A percentile compares a stretch with the other conserved stretches of the same genome.
phyloP scores from a whole-genome alignment of 371 early-diverging fungal genomes.

The Smittium mucronatum region DNA sequence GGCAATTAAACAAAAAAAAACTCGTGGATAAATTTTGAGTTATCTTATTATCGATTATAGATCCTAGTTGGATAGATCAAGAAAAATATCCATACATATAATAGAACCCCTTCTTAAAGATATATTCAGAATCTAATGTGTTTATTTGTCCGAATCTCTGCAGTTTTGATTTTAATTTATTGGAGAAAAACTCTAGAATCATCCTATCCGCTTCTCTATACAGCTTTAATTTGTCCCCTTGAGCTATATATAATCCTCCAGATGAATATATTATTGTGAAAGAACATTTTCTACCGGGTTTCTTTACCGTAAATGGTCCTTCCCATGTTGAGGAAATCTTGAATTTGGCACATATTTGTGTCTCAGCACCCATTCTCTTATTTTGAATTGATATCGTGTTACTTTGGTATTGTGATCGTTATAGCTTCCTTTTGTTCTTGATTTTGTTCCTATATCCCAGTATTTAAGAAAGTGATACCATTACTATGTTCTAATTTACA shows the following conservation, averaged over 20 bases:
- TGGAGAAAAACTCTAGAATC: background rate
- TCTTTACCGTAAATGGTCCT: slow-evolving; percentile 1
- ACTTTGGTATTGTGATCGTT: background rate
- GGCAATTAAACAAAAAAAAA: background rate
- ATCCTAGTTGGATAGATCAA: background rate
- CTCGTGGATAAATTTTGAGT: background rate
- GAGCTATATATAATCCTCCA: background rate
- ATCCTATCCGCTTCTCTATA: background rate
- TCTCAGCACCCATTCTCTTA: slow-evolving; percentile 1
- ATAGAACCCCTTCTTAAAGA: slow-evolving; percentile 5
- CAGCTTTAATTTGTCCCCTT: slow-evolving; percentile 1
- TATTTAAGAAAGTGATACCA: background rate
- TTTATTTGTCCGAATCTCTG: background rate
- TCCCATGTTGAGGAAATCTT: slow-evolving; percentile 1
- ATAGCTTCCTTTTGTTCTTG: background rate
- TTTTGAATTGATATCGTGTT: background rate
- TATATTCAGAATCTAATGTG: background rate
- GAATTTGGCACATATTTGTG: background rate
- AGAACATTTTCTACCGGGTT: background rate
- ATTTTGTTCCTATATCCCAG: background rate
- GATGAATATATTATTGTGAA: background rate
- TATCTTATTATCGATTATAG: background rate
- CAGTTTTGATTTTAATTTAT: background rate
- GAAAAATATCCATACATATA: background rate
- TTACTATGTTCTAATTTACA: background rate